Conservation (phyloP, 2,329 filamentous ascomycete species). For the Penicillium janthinellum region DNA sequence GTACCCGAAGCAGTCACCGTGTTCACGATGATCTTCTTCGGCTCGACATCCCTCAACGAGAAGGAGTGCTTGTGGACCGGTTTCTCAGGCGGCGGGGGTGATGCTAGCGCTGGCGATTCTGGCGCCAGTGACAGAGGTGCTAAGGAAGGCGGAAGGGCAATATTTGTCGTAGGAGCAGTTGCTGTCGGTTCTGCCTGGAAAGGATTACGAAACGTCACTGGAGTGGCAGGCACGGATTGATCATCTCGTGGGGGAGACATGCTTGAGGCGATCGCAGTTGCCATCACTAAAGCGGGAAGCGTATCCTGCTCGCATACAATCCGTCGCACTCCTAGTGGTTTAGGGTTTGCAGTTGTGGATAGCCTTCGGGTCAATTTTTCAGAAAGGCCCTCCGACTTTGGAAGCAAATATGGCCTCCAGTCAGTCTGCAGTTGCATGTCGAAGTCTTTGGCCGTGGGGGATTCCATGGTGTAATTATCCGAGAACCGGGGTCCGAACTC, state of each 20-base stretch:
- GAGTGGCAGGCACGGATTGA: conserved; percentile 23
- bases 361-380: conserved; percentile 45
- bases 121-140: background rate
- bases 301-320: conserved; percentile 48
- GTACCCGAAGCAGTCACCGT: conserved; percentile 24
- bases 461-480: conserved; percentile 9
- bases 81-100: conserved; percentile 13
- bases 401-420: conserved; percentile 46
- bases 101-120: background rate
- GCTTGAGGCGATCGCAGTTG: conserved; percentile 38
- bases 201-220: conserved; percentile 37
- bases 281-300: conserved; percentile 53
- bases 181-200: conserved; percentile 24
- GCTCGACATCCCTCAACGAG: conserved; percentile 27
- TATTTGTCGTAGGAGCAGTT: background rate
- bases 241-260: conserved; percentile 26
- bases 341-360: conserved; percentile 40
- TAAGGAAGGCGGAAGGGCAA: conserved; percentile 3
- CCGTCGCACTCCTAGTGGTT: conserved; percentile 41
- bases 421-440: conserved; percentile 18
- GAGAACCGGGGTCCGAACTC: conserved; percentile 31
- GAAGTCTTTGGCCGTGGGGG: conserved; percentile 14
- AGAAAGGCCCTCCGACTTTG: conserved; percentile 27
- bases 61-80: conserved; percentile 20
- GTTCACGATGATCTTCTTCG: conserved; percentile 25